Percentiles rank a stretch among this genome's conserved stretches.
These are phyloP conservation scores for Hyaloscypha variabilis DNA, from an alignment of 495 filamentous ascomycete species.

Conservation along the genomic window DNA sequence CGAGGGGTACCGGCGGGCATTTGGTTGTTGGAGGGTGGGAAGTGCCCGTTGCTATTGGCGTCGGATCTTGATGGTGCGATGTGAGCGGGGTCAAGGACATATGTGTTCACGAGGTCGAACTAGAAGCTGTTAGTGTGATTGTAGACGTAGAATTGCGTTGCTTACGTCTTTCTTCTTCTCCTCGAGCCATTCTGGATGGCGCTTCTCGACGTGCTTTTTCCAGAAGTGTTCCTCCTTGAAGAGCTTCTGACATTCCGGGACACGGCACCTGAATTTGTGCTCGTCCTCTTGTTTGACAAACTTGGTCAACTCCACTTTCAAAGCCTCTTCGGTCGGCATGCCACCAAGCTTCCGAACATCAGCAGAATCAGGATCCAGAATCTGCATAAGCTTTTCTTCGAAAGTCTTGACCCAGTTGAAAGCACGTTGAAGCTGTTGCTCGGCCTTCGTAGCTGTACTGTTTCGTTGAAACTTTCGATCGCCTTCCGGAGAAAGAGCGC, in stretches of 20 bases:
- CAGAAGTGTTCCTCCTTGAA: constrained; percentile 98
- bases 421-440: constrained; percentile 89
- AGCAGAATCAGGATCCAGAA: constrained; percentile 85
- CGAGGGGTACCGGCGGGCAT: constrained; percentile 83
- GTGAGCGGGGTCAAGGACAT: constrained; percentile 90
- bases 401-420: constrained; percentile 99
- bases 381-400: constrained; percentile 92
- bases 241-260: constrained; percentile 91
- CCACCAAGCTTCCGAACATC: constrained; percentile 89
- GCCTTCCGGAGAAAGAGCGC: constrained; percentile 59
- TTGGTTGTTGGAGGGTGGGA: constrained; percentile 74
- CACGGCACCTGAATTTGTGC: constrained; percentile 93
- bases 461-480: constrained; percentile 68
- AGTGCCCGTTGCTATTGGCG: constrained; percentile 97
- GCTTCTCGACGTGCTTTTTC: constrained; percentile 97
- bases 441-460: constrained; percentile 65
- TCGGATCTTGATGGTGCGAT: constrained; percentile 91
- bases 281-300: constrained; percentile 97
- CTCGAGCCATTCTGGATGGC: constrained; percentile 87
- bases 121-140: constrained; percentile 37
- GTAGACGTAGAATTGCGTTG: constrained; percentile 20
- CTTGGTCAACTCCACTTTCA: constrained; percentile 84
- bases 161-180: constrained; percentile 80
- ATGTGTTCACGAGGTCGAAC: constrained; percentile 88
- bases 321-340: constrained; percentile 78